A percentile compares a stretch with the other conserved stretches of the same genome.
phyloP scores from a whole-genome alignment of 2,329 filamentous ascomycete genomes.

The Cordyceps farinosa region DNA sequence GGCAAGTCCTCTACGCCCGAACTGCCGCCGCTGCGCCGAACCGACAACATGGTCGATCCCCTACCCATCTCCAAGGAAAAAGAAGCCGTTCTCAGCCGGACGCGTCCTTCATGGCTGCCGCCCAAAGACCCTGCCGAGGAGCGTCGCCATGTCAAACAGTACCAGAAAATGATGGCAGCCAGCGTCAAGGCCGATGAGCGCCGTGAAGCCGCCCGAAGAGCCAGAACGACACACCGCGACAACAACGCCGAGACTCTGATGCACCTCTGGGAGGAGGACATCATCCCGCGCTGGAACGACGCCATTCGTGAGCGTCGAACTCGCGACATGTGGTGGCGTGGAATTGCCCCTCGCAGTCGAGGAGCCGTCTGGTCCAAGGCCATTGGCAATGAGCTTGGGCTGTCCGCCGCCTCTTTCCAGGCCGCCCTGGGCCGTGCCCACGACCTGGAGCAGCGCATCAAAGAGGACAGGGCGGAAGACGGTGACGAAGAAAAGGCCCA shows the following conservation, averaged over 20 bases:
- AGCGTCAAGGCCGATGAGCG: constrained; percentile 59
- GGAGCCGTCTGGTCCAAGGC: constrained; percentile 67
- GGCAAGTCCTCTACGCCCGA: constrained; percentile 66
- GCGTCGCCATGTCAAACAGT: constrained; percentile 79
- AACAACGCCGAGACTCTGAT: constrained; percentile 52
- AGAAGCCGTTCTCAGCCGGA: constrained; percentile 76
- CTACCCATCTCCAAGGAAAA: constrained; percentile 83
- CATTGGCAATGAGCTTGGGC: constrained; percentile 68
- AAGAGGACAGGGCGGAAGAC: constrained; percentile 45
- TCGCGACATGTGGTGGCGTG: constrained; percentile 78
- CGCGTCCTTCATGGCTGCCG: constrained; percentile 78
- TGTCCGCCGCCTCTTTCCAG: constrained; percentile 64
- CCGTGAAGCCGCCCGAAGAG: constrained; percentile 51
- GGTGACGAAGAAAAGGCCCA: constrained; percentile 54
- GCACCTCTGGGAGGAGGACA: constrained; percentile 70
- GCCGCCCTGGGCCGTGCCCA: constrained; percentile 67
- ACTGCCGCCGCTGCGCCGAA: constrained; percentile 65
- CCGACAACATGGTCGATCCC: constrained; percentile 80
- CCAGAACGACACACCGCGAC: constrained; percentile 52
- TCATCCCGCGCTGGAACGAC: constrained; percentile 71
- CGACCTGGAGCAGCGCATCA: constrained; percentile 56
- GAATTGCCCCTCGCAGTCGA: constrained; percentile 67
- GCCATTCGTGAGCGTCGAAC: constrained; percentile 67
- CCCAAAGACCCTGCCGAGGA: constrained; percentile 90
- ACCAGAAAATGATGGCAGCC: constrained; percentile 74